phyloP scores from a whole-genome alignment of 192 early-diverging fungal genomes.

The Rhizoclosmatium sp. region DNA sequence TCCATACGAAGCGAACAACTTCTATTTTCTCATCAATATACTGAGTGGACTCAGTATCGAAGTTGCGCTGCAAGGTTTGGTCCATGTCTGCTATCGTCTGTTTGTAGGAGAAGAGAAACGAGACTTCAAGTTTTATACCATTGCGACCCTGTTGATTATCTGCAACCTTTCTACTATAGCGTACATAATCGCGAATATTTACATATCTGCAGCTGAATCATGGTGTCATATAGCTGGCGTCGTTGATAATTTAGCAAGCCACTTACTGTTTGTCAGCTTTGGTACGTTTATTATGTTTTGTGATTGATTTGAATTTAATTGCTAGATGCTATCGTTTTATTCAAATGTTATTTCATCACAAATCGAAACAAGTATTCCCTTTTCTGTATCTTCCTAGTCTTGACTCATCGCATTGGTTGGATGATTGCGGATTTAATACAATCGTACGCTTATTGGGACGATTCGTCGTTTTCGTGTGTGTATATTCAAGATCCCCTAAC shows the following conservation, averaged over 20 bases:
- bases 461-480: background rate
- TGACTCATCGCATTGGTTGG: background rate
- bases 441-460: background rate
- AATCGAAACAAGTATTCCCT: no score
- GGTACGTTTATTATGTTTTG: background rate
- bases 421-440: background rate
- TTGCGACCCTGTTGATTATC: constrained; percentile 1
- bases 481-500: background rate
- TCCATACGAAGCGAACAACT: background rate
- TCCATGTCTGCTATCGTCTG: background rate
- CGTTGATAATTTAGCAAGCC: background rate
- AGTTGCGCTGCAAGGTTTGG: background rate
- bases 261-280: background rate
- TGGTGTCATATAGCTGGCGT: background rate
- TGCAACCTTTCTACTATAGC: background rate
- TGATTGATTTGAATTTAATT: background rate
- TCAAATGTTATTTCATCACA: background rate
- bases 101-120: background rate
- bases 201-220: background rate
- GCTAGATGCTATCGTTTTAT: background rate
- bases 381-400: no score
- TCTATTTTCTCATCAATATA: background rate
- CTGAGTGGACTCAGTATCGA: background rate
- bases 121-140: background rate
- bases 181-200: background rate